phyloP scores from a whole-genome alignment of 2,329 filamentous ascomycete species.

The Aureobasidium sp. region DNA sequence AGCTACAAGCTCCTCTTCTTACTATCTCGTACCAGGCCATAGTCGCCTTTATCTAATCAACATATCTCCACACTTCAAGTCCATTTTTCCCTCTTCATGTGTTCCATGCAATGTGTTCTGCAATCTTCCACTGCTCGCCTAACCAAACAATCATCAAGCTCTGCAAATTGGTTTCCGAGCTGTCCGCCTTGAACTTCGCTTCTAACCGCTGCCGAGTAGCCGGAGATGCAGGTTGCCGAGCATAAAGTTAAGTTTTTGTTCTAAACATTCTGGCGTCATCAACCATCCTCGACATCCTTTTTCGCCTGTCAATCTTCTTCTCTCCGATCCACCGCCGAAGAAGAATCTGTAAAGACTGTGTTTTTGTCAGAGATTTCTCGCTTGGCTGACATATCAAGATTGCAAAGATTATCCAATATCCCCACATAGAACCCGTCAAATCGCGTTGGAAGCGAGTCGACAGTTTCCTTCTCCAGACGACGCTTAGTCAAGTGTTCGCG shows the following conservation, averaged over 20 bases:
- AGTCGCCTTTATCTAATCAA: slow-evolving; percentile 7
- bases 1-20: slow-evolving; percentile 12
- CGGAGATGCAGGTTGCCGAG: slow-evolving; percentile 11
- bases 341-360: slow-evolving; percentile 7
- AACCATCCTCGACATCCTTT: background rate
- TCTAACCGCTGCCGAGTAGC: slow-evolving; percentile 1
- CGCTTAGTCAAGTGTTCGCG: background rate
- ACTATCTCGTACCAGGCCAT: background rate
- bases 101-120: background rate
- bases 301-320: background rate
- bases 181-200: slow-evolving; percentile 12
- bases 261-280: background rate
- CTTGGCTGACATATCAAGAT: background rate
- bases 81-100: background rate
- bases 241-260: background rate
- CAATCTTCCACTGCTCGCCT: background rate
- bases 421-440: background rate
- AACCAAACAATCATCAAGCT: background rate
- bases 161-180: background rate
- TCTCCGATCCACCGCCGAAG: slow-evolving; percentile 6
- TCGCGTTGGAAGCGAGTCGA: slow-evolving; percentile 1
- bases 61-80: slow-evolving; percentile 3
- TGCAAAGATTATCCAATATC: background rate
- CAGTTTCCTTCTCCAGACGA: background rate
- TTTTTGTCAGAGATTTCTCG: background rate